Conservation (phyloP, 2,329 filamentous ascomycete species). For the Fusarium sp. region DNA sequence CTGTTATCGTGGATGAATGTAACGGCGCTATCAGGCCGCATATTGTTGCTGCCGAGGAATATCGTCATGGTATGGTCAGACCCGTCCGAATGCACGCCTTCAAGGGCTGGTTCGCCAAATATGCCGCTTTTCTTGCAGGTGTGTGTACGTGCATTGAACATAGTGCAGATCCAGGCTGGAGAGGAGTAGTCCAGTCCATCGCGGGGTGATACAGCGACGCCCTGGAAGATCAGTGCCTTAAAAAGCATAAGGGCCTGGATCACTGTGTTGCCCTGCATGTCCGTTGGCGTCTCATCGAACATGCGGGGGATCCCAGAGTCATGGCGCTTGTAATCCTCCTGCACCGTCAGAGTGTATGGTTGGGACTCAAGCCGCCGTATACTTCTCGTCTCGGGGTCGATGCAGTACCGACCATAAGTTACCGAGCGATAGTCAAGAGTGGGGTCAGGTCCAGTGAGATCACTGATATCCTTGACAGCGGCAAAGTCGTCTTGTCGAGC, state of each 20-base stretch:
- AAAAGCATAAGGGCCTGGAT: conserved; percentile 50
- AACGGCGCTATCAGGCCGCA: conserved; percentile 46
- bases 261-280: conserved; percentile 49
- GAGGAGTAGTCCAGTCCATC: conserved; percentile 46
- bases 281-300: conserved; percentile 47
- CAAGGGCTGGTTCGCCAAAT: conserved; percentile 49
- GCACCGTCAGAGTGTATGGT: conserved; percentile 45
- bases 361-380: conserved; percentile 48
- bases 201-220: conserved; percentile 35
- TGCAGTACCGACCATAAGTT: conserved; percentile 45
- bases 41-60: conserved; percentile 48
- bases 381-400: conserved; percentile 41
- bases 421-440: conserved; percentile 46
- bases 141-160: conserved; percentile 48
- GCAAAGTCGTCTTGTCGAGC: conserved; percentile 46
- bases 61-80: conserved; percentile 51
- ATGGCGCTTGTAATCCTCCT: conserved; percentile 50
- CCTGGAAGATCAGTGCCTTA: conserved; percentile 48
- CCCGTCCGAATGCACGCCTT: conserved; percentile 51
- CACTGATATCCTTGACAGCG: conserved; percentile 39
- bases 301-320: conserved; percentile 46
- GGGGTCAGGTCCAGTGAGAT: conserved; percentile 43
- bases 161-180: conserved; percentile 43
- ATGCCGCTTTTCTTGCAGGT: conserved; percentile 39
- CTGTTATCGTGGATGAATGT: conserved; percentile 48